Conservation (phyloP, 768 basidiomycete species). For the Amanita muscaria region DNA sequence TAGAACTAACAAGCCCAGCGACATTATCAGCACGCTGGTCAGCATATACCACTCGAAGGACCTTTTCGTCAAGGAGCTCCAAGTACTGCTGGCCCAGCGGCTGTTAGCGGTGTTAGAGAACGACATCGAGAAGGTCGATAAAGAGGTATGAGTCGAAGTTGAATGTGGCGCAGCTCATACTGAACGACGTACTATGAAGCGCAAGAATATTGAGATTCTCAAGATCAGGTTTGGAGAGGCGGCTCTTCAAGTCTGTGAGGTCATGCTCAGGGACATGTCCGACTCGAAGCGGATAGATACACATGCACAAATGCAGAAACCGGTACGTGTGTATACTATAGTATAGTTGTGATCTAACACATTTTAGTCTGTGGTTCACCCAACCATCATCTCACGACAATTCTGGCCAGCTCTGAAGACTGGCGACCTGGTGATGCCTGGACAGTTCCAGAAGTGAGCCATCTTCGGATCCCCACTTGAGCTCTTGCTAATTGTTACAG, state of each 20-base stretch:
- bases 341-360: neutral
- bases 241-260: slow-evolving; percentile 90
- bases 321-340: slow-evolving; percentile 33
- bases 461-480: neutral
- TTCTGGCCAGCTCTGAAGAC: slow-evolving; percentile 91
- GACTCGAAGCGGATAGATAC: slow-evolving; percentile 87
- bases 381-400: slow-evolving; percentile 85
- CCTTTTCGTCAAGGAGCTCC: slow-evolving; percentile 91
- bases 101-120: slow-evolving; percentile 76
- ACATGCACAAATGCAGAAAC: slow-evolving; percentile 70
- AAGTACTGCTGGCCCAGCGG: slow-evolving; percentile 82
- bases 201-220: slow-evolving; percentile 86
- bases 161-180: neutral
- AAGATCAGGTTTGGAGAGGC: slow-evolving; percentile 95
- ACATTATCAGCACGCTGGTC: slow-evolving; percentile 92
- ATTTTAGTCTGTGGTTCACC: slow-evolving; percentile 63
- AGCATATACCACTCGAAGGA: slow-evolving; percentile 98
- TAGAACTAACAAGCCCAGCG: slow-evolving; percentile 82
- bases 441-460: slow-evolving; percentile 71
- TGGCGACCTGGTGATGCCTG: slow-evolving; percentile 70
- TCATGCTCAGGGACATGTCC: slow-evolving; percentile 96
- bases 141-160: slow-evolving; percentile 35
- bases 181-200: slow-evolving; percentile 34
- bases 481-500: slow-evolving; percentile 26
- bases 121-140: slow-evolving; percentile 70